Percentiles rank a stretch among this genome's conserved stretches.
Conservation (phyloP, 768 basidiomycete species). For the Rhodotorula taiwanensis region DNA sequence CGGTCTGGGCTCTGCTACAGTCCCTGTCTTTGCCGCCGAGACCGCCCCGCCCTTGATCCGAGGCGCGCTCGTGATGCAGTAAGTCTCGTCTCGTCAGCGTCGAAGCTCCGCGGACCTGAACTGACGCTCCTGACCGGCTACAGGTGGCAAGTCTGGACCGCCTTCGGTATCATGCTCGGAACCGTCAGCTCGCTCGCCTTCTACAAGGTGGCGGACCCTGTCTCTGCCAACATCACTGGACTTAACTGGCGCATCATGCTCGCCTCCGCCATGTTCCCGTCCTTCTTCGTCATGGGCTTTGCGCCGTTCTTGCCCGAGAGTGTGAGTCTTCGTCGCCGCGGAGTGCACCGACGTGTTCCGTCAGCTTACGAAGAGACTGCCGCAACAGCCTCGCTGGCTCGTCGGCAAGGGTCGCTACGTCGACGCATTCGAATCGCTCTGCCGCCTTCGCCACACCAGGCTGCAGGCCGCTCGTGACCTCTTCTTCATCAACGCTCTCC, state of each 20-base stretch:
- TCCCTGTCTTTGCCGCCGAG: slow-evolving; percentile 68
- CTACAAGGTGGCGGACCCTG: slow-evolving; percentile 6
- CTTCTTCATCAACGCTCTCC: slow-evolving; percentile 47
- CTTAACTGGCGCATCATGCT: slow-evolving; percentile 30
- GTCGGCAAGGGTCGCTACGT: slow-evolving; percentile 43
- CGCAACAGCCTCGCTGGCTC: slow-evolving; percentile 5
- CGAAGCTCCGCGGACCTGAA: too few relatives aligned
- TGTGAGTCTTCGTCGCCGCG: not conserved
- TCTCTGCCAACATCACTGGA: slow-evolving; percentile 44
- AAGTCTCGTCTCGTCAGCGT: too few relatives aligned
- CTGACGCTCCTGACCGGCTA: too few relatives aligned
- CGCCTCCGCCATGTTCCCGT: slow-evolving; percentile 45
- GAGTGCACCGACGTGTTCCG: too few relatives aligned
- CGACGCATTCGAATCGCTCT: slow-evolving; percentile 38
- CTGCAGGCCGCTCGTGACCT: slow-evolving; percentile 49
- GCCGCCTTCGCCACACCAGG: slow-evolving; percentile 44
- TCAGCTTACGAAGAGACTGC: too few relatives aligned
- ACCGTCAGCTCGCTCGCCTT: slow-evolving; percentile 36
- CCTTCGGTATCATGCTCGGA: slow-evolving; percentile 42
- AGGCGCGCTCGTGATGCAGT: slow-evolving; percentile 86
- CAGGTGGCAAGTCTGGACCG: slow-evolving; percentile 51
- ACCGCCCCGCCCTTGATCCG: slow-evolving; percentile 72
- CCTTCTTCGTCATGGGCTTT: slow-evolving; percentile 36
- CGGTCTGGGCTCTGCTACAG: slow-evolving; percentile 45
- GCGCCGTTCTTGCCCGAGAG: slow-evolving; percentile 56